Base-by-base conservation (phyloP, 352 stramenopile genomes). In the Globisporangium splendens region DNA sequence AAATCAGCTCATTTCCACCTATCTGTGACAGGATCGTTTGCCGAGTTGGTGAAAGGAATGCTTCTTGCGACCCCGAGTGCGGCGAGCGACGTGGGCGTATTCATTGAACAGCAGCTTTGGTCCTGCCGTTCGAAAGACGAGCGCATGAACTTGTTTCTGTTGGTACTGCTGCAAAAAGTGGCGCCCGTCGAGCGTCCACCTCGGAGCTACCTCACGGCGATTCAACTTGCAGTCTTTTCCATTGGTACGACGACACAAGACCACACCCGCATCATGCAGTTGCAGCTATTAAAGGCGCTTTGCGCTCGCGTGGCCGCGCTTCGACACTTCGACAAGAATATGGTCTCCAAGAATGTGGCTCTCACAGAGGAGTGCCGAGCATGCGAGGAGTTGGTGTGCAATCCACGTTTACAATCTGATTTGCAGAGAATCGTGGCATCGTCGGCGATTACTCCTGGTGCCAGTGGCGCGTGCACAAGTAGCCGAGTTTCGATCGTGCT, bases 131-230 rank as follows among this genome's bases (percentile, higher is more conserved):
- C 65, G 7, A 68, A 63, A 15, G 68, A 69, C 42, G 70, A 64
- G 47, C 70, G 64, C 21, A 63, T 81, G 43, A 87, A 87, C 56
- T 17, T 81, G 55, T 87, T 87, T 57, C 46, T 87, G 14, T 44
- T 87, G 50, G 54, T 83, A 17, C 22, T 87, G 42, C 69, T 87
- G n/a, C 72, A 72, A 44, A 82, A 79, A 50, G 56, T 83, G 22
- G 47, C 46, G n/a, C 17, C 22, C 11, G 43, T 57, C 18, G 46
- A 56, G 41, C 46, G 28, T 13, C 56, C 33, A 21, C 41, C 62
- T 17, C 42, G 44, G 15, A 49, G 46, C 42, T 65, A 52, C 21
- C 59, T 66, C 46, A 53, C 62, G 2, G 66, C 68, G 2, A 63
- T 84, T 15, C 77, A 84, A 59, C 35, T 77, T 12, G 72, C 72